A percentile compares a stretch with the other conserved stretches of the same genome.
Conservation (phyloP, 805 yeast species). For the Saccharomycopsis amapae region DNA sequence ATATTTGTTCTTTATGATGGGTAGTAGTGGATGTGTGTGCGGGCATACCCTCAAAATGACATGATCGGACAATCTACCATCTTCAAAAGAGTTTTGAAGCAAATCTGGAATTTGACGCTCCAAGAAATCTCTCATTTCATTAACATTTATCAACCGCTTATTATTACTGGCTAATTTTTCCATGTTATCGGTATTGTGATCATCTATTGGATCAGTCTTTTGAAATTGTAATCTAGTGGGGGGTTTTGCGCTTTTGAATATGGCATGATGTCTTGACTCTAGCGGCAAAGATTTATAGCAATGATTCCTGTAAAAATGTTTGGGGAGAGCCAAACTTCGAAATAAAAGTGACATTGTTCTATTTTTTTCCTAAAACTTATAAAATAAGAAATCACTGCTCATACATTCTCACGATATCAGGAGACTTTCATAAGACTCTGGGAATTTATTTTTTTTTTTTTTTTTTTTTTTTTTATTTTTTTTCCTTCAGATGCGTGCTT, state of each 20-base stretch:
- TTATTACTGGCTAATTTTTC: neutral
- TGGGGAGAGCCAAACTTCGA: too few species aligned
- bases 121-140: conserved; percentile 44
- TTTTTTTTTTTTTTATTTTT: too few species aligned
- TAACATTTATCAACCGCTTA: conserved; percentile 35
- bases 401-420: too few species aligned
- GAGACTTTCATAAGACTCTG: too few species aligned
- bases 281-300: neutral
- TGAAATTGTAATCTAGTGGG: neutral
- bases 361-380: too few species aligned
- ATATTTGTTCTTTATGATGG: conserved; percentile 47
- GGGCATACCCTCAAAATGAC: conserved; percentile 53
- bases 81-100: conserved; percentile 39
- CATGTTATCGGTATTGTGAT: neutral
- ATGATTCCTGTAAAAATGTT: neutral
- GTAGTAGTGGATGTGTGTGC: conserved; percentile 44
- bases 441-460: too few species aligned
- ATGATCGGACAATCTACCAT: conserved; percentile 36
- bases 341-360: too few species aligned
- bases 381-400: too few species aligned
- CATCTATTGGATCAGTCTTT: too few species aligned
- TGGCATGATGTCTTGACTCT: neutral
- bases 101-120: conserved; percentile 44
- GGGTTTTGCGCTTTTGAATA: neutral
- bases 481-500: too few species aligned